A percentile compares a stretch with the other conserved stretches of the same genome.
Conservation (phyloP, 306 rosid genomes). For the Fragaria ananassa region DNA sequence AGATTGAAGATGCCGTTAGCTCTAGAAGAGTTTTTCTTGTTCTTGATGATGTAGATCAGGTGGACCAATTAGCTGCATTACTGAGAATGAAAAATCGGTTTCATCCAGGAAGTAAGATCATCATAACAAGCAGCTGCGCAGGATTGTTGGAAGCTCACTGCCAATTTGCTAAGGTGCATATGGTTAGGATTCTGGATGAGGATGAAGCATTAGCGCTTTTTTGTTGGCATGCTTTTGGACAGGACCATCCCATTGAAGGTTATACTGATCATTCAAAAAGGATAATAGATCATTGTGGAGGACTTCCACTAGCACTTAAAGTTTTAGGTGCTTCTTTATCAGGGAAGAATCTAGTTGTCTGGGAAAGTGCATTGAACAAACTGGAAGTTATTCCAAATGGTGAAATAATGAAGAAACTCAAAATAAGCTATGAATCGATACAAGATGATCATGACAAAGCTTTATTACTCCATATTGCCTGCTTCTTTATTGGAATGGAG, state of each 20-base stretch:
- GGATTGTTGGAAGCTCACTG: not conserved
- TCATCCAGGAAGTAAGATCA: not conserved
- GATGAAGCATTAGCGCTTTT: not conserved
- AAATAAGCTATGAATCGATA: slow-evolving; percentile 2
- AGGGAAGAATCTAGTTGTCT: not conserved
- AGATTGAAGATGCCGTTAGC: not conserved
- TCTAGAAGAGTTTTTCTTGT: not conserved
- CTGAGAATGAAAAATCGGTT: not conserved
- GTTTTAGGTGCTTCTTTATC: not conserved
- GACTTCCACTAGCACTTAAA: not conserved
- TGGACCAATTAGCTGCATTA: not conserved
- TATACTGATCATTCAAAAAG: not conserved
- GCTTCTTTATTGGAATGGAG: not conserved
- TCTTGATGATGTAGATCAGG: not conserved
- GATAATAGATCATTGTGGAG: not conserved
- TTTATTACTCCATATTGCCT: not conserved
- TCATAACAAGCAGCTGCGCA: not conserved
- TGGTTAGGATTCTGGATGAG: not conserved
- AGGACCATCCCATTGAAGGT: not conserved
- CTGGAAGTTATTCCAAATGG: not conserved
- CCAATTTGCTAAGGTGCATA: not conserved
- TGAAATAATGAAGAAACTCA: slow-evolving; percentile 3
- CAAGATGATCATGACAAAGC: not conserved
- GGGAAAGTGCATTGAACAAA: not conserved
- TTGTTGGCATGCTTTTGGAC: not conserved